Base-by-base conservation (phyloP, 2,329 filamentous ascomycete genomes). In the Coniochaeta ligniaria region DNA sequence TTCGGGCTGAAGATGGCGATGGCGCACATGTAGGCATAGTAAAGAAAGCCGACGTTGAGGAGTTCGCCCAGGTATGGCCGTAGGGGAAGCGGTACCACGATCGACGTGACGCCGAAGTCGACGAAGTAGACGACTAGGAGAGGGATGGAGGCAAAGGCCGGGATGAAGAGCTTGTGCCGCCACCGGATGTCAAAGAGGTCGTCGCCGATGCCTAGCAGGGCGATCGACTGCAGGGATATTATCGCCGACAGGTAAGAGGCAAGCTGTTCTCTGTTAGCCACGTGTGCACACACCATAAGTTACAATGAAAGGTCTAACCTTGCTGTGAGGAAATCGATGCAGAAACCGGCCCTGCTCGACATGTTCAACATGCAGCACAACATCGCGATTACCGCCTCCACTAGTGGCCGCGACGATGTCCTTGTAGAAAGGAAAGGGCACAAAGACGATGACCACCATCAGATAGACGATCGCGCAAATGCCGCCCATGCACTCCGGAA, bases 101-200 rank as follows among this genome's bases (percentile, higher is more conserved):
- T 91, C 60, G 93, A 91, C 14, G 95, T 99, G 64, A 99, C 94
- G 65, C 92, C 94, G 73, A 98, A 99, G 76, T 98, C 94, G 74
- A 98, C 92, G 78, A 96, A 96, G 81, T 99, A 99, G 68, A 99
- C 90, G 64, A 96, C 91, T 12, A 99, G 87, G 75, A 98, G 89
- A 17, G 95, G 95, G 62, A 98, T 91, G 55, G 92, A 89, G 61
- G 93, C 93, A 68, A 99, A 90, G 61, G 92, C 95, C 6, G 95
- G 95, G 68, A 99, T 97, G 79, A 97, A 90, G 76, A 97, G 92
- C 79, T 99, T 99, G 82, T 99, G 94, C 59, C 95, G 89, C 95
- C 95, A 99, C 71, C 95, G 87, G 70, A 99, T 96, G 74, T 99
- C 95, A 75, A 99, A 96, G 58, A 97, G 84, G 76, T 99, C 95